Conservation (phyloP, 345 rosid genomes). For the Heritiera littoralis region DNA sequence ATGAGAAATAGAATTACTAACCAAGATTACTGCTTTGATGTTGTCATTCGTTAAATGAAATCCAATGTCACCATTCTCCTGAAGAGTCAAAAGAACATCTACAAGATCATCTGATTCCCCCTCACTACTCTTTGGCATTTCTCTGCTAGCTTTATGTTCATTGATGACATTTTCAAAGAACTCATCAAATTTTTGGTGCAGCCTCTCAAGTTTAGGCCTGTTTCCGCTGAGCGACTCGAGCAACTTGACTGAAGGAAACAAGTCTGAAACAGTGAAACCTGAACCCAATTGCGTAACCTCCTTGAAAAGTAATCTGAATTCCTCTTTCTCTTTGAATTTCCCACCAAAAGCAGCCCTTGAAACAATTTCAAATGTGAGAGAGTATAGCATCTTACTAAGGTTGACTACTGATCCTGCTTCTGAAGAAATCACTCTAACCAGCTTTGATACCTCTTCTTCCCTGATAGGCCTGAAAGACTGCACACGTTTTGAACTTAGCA, state of each 20-base stretch:
- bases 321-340: not conserved
- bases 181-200: constrained; percentile 8
- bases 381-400: not conserved
- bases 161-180: constrained; percentile 28
- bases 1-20: not conserved
- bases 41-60: constrained; percentile 3
- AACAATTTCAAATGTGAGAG: not conserved
- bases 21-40: constrained; percentile 11
- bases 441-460: not conserved
- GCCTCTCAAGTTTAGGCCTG: not conserved
- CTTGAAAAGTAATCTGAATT: not conserved
- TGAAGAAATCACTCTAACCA: not conserved
- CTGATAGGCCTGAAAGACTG: constrained; percentile 10
- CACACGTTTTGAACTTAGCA: constrained; percentile 13
- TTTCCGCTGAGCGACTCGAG: not conserved
- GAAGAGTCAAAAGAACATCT: constrained; percentile 16
- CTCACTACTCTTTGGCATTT: not conserved
- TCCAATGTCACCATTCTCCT: constrained; percentile 11
- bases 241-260: not conserved
- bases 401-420: not conserved
- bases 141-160: constrained; percentile 17
- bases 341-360: not conserved
- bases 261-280: constrained; percentile 25
- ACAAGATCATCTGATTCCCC: not conserved
- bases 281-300: not conserved